Conservation (phyloP, 345 rosid species). For the Hypericum perforatum region DNA sequence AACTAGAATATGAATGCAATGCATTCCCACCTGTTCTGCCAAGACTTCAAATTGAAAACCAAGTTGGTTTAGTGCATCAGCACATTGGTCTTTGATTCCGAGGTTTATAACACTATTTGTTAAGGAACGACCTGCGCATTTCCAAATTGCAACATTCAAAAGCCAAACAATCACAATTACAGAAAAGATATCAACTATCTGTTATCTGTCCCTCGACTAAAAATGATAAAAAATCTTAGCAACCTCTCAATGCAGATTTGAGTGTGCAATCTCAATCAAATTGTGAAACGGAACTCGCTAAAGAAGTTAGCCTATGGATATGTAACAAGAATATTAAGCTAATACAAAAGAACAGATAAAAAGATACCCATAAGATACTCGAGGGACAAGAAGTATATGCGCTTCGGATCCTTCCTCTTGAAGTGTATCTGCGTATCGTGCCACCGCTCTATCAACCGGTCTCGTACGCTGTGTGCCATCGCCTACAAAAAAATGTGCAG, state of each 20-base stretch:
- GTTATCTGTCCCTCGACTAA: no score
- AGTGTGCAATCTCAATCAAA: no score
- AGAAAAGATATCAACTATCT: no score
- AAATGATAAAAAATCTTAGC: no score
- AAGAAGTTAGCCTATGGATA: no score
- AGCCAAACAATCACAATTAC: not conserved
- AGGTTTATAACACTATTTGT: constrained; percentile 40
- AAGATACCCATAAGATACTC: constrained; percentile 44
- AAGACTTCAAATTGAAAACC: constrained; percentile 46
- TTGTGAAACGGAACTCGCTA: no score
- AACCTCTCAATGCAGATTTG: no score
- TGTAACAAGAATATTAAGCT: not conserved
- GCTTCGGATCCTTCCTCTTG: constrained; percentile 39
- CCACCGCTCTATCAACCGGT: constrained; percentile 40
- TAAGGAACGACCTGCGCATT: constrained; percentile 35
- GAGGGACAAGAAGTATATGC: constrained; percentile 38
- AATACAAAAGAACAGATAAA: not conserved
- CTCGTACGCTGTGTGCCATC: constrained; percentile 35
- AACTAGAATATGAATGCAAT: constrained; percentile 5
- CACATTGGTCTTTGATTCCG: constrained; percentile 33
- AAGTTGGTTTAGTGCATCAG: constrained; percentile 36
- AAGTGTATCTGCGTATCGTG: constrained; percentile 39
- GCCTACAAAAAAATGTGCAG: constrained; percentile 19
- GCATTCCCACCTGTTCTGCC: constrained; percentile 37
- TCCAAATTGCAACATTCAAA: not conserved